Evolutionary conservation across 352 stramenopile species (phyloP), one percentile per base, ranked within the genome.

Genomic region (Pythium dissimile): DNA sequence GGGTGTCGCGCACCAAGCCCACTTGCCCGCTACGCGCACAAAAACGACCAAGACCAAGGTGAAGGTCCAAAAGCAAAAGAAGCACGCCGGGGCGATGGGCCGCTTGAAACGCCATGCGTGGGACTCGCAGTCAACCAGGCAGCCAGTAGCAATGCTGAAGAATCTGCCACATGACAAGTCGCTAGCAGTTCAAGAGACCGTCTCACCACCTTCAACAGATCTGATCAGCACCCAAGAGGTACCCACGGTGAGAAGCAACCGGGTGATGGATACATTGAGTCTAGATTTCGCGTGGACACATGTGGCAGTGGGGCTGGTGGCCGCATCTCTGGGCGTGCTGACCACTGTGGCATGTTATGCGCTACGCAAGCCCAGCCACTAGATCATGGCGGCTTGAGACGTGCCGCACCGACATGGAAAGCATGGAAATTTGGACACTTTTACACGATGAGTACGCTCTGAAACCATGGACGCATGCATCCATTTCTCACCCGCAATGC

Each of bases 261-360:
- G n/a, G n/a, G n/a, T n/a, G n/a, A n/a, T n/a, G n/a, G n/a, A n/a
- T n/a, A n/a, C n/a, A n/a, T n/a, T n/a, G n/a, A n/a, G n/a, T n/a
- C n/a, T n/a, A n/a, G n/a, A n/a, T n/a, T n/a, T n/a, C n/a, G n/a
- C n/a, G n/a, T 8, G 12, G 12, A 41, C 34, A 16, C 34, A 53
- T 15, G 43, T 53, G 24, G 30, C 21, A 5, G 44, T 59, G 35
- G 34, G 47, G 6, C 8, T 64, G 4, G 41, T 49, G 23, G 47
- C 57, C 9, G 37, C 48, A 31, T 48, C 57, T 13, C n/a, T 64
- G n/a, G 57, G 57, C 37, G 54, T 44, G 12, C 15, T 64, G 34
- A 26, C 56, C 2, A 64, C 56, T 1, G 28, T 59, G 16, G 44
- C 44, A n/a, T 59, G 59, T 39, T 46, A 46, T 18, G 57, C 55